Evolutionary conservation across 305 asterid genomes (phyloP).

Genomic region (Salvia sclarea): DNA sequence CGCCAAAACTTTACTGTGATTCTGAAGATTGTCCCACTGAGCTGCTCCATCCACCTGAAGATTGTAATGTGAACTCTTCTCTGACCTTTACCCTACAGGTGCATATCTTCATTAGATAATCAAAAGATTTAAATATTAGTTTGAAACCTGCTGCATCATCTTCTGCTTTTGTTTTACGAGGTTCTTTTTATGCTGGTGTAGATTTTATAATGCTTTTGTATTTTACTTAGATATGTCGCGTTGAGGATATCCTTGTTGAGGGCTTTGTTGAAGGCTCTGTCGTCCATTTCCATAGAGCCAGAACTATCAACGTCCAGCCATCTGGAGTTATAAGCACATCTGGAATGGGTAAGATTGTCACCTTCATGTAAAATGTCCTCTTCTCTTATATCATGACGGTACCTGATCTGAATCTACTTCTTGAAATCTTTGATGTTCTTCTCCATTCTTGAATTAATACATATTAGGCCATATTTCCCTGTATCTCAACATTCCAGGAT

Average conservation of each 20-base stretch:
- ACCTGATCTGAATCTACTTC: not conserved
- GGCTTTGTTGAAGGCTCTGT: constrained; percentile 96
- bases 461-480: constrained; percentile 12
- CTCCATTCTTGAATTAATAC: not conserved
- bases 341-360: constrained; percentile 74
- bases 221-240: constrained; percentile 84
- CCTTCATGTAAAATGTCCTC: not conserved
- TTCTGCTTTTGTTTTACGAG: constrained; percentile 15
- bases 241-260: constrained; percentile 95
- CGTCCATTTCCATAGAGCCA: constrained; percentile 96
- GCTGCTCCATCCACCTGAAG: constrained; percentile 96
- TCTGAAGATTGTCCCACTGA: constrained; percentile 77
- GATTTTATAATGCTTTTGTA: constrained; percentile 8
- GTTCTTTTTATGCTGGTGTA: constrained; percentile 17
- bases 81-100: constrained; percentile 98
- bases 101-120: constrained; percentile 30
- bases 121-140: constrained; percentile 5
- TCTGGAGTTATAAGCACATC: constrained; percentile 91
- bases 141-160: not conserved
- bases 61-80: constrained; percentile 97
- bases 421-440: constrained; percentile 7
- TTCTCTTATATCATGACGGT: not conserved
- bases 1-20: constrained; percentile 75
- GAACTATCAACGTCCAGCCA: constrained; percentile 66
- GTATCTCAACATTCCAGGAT: constrained; percentile 23